These are phyloP conservation scores for Rhodomyrtus psidioides DNA, from an alignment of 441 rosid species.

Conservation along the genomic window DNA sequence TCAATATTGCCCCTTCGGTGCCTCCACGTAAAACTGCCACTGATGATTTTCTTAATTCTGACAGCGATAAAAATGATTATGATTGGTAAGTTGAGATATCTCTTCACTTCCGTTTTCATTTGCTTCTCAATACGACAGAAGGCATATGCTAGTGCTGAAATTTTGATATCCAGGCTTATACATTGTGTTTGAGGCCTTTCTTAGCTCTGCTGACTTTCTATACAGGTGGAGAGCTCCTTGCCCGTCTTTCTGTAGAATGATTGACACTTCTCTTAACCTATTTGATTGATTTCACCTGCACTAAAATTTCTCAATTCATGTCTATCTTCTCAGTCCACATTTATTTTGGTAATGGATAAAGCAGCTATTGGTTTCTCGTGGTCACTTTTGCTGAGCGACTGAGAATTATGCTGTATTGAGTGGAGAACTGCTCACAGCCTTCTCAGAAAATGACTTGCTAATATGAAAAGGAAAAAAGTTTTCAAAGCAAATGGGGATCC, in stretches of 20 bases:
- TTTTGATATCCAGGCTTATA: neutral
- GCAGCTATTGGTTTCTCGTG: neutral
- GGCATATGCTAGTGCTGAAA: neutral
- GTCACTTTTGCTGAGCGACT: neutral
- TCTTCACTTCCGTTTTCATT: neutral
- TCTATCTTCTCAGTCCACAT: neutral
- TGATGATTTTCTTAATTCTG: constrained; percentile 92
- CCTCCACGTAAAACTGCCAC: constrained; percentile 46
- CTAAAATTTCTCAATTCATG: neutral
- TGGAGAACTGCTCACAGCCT: neutral
- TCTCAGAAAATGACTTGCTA: neutral
- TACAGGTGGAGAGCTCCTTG: neutral
- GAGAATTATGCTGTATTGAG: neutral
- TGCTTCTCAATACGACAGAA: neutral
- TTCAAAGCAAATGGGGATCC: neutral
- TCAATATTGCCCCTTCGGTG: constrained; percentile 49
- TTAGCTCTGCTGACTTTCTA: neutral
- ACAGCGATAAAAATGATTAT: constrained; percentile 84
- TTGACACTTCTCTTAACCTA: neutral
- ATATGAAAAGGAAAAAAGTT: neutral
- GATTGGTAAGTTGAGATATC: constrained; percentile 53
- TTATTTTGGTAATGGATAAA: neutral
- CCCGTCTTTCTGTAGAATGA: neutral
- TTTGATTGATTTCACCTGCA: neutral
- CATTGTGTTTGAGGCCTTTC: neutral